Evolutionary conservation across 768 basidiomycete species (phyloP), one percentile per base, ranked within the genome.

Genomic region (Leccinum disarticulatum): DNA sequence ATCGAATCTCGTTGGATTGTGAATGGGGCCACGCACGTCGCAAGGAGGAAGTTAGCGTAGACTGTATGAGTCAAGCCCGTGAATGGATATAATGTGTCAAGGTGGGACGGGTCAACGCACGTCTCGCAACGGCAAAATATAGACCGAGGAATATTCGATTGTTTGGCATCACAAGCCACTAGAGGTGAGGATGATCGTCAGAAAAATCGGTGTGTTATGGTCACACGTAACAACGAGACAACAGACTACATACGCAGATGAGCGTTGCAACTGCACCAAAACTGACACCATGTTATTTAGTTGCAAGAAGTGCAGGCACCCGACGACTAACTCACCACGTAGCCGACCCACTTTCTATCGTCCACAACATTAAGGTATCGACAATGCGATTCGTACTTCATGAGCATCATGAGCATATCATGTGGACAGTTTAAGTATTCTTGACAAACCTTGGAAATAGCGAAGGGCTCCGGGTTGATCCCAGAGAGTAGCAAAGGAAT

Each of bases 401-500:
- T 15, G 10, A 30, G 11, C 43, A 9, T 33, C 14, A 33, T 54
- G 3, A 55, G 30, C 6, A 50, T 17, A 13, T 31, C 15, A 17
- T 2, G 13, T 1, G 10, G 8, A 2, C 15, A 17, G 4, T 55
- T 6, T 10, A 3, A 1, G 4, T 55, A 2, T 48, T 11, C 5
- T 13, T 10, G 64, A 55, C 67, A 15, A 49, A 79, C 80, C 71
- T 73, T 49, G 76, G 67, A 47, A 76, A 60, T 33, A 67, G 61
- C 36, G 76, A 80, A 28, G 6, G 4, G 19, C 43, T 46, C 43
- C 76, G 73, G 36, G 74, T 79, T 38, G 65, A 68, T 59, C 71
- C 67, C 25, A 84, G 69, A 35, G 77, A 74, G 56, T 73, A 77
- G 56, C 79, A 80, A 27, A 83, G 71, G 19, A 66, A 74, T 3